A percentile compares a stretch with the other conserved stretches of the same genome.
Conservation (phyloP, 1,284 basidiomycete genomes). For the Sanghuangporus weigelae region DNA sequence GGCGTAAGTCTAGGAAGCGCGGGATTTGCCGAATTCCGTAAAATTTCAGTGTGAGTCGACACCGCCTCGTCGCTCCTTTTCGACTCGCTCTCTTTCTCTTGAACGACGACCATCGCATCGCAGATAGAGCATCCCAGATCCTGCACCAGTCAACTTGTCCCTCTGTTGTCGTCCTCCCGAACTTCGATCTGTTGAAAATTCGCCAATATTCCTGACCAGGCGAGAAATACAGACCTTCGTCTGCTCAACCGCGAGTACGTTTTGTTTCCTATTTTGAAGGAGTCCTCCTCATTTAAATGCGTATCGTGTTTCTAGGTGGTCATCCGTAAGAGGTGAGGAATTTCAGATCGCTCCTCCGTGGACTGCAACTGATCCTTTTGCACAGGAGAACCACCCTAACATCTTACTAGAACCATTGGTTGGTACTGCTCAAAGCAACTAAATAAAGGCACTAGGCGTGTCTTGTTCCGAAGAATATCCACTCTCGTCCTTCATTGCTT, state of each 20-base stretch:
- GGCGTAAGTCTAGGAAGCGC: neutral
- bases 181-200: constrained; percentile 1
- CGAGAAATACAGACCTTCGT: constrained; percentile 74
- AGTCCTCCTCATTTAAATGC: too few relatives aligned
- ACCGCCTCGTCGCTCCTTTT: neutral
- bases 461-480: constrained; percentile 1
- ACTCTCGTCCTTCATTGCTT: neutral
- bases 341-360: constrained; percentile 9
- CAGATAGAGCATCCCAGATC: neutral
- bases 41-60: constrained; percentile 5
- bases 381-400: constrained; percentile 77
- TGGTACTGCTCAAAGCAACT: constrained; percentile 19
- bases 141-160: neutral
- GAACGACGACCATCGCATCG: constrained; percentile 5
- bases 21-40: constrained; percentile 6
- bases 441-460: constrained; percentile 1
- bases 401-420: constrained; percentile 22
- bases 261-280: constrained; percentile 20
- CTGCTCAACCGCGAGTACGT: constrained; percentile 75
- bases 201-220: constrained; percentile 66
- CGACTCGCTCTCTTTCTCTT: neutral
- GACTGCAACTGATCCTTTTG: constrained; percentile 9
- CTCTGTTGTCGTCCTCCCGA: neutral
- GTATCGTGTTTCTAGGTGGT: constrained; percentile 52
- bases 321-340: constrained; percentile 65